phyloP scores from a whole-genome alignment of 1,139 yeast genomes.

The Saccharomyces hybrid region DNA sequence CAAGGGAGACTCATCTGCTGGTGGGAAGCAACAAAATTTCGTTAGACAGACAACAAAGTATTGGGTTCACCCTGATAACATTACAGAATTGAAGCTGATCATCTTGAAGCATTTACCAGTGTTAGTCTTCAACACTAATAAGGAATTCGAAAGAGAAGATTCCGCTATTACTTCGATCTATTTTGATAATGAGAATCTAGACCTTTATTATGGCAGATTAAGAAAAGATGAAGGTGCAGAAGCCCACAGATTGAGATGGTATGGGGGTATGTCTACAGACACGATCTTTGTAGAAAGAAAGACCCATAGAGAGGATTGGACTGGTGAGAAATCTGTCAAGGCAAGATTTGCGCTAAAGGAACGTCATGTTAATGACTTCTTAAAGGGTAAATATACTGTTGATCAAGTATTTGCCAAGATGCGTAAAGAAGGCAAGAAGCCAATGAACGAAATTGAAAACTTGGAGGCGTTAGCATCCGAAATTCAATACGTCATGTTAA shows the following conservation, averaged over 20 bases:
- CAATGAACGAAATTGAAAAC: conserved; percentile 79
- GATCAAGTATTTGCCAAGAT: conserved; percentile 85
- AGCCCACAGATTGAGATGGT: conserved; percentile 97
- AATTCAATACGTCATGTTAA: conserved; percentile 81
- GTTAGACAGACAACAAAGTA: conserved; percentile 97
- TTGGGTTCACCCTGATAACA: conserved; percentile 99
- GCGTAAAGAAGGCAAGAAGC: conserved; percentile 87
- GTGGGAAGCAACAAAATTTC: conserved; percentile 95
- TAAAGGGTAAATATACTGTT: conserved; percentile 79
- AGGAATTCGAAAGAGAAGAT: conserved; percentile 91
- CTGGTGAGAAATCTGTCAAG: conserved; percentile 96
- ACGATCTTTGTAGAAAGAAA: conserved; percentile 93
- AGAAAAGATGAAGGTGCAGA: conserved; percentile 98
- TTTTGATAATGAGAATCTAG: conserved; percentile 83
- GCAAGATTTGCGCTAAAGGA: conserved; percentile 92
- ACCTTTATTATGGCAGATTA: conserved; percentile 86
- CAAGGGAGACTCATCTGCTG: conserved; percentile 90
- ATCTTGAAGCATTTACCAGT: conserved; percentile 93
- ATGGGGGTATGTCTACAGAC: conserved; percentile 93
- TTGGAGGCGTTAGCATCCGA: conserved; percentile 88
- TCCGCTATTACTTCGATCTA: conserved; percentile 94
- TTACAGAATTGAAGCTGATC: conserved; percentile 91
- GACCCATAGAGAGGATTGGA: conserved; percentile 99
- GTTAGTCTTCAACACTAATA: conserved; percentile 88
- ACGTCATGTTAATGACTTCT: conserved; percentile 75